Base-by-base conservation (phyloP, 2,329 filamentous ascomycete species). In the Cordyceps cicadae region DNA sequence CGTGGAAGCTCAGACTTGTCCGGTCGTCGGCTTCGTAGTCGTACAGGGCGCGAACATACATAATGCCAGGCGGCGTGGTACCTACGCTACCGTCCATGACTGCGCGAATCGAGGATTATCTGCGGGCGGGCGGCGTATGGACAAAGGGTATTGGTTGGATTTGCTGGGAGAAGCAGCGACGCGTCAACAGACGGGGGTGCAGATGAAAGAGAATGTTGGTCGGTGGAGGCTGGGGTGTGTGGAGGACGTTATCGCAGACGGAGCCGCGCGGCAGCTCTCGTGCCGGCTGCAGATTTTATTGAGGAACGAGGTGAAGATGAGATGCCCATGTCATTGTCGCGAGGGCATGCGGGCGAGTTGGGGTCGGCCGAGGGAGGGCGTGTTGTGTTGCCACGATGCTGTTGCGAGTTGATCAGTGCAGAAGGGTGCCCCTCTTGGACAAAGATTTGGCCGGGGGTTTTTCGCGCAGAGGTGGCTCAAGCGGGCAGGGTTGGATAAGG, bases 1-100 rank as follows among this genome's bases (percentile, higher is more conserved):
- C 89, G 69, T 91, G 90, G 75, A 99, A 99, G 76, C 92, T 97
- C 72, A 99, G 78, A 77, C 92, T 97, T 53, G 93, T 97, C 69
- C 91, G 87, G 76, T 99, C 94, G 77, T 99, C 93, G 70, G 94
- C 91, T 71, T 97, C 91, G 79, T 97, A 99, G 79, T 97, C 91
- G 80, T 97, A 99, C 65, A 97, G 83, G 52, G 94, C 94, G 70
- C 92, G 89, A 70, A 99, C 94, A 72, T 94, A 97, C 80, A 97
- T 87, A 70, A 87, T 85, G 72, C 85, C 83, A 63, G 79, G 79
- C 63, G 84, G 82, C 70, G 83, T 78, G 65, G 81, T 79, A 64
- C 81, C 80, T 67, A 83, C 76, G 65, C 85, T 77, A 65, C 83
- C 82, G 73, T 87, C 87, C 84, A 87, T 87, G 68, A 66, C 61